Evolutionary conservation across 1,284 basidiomycete species (phyloP).

Genomic region (Ustilago bromivora): DNA sequence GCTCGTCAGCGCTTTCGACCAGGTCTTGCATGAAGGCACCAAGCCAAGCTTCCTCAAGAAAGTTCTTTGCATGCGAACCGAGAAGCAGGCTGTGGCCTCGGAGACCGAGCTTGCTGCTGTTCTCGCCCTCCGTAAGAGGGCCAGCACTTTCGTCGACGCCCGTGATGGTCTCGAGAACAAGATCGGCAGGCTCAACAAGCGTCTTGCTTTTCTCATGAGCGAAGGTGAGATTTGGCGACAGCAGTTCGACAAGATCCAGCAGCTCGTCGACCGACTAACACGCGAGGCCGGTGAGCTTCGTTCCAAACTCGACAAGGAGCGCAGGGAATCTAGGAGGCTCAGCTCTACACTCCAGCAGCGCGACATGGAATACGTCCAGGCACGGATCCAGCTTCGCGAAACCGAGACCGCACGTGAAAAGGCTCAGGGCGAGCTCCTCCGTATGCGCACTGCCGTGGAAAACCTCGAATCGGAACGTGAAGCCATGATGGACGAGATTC

Average conservation of each 20-base stretch:
- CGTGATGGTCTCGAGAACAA: conserved; percentile 78
- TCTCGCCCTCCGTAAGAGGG: conserved; percentile 75
- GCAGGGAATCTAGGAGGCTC: conserved; percentile 83
- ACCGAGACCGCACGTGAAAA: conserved; percentile 64
- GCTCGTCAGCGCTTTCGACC: conserved; percentile 88
- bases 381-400: conserved; percentile 59
- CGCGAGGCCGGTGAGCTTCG: conserved; percentile 82
- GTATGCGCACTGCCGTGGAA: conserved; percentile 63
- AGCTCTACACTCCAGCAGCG: conserved; percentile 71
- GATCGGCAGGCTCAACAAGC: conserved; percentile 74
- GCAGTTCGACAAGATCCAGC: conserved; percentile 89
- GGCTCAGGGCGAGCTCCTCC: conserved; percentile 54
- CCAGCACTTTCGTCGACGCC: conserved; percentile 90
- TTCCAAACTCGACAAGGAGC: conserved; percentile 86
- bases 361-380: conserved; percentile 60
- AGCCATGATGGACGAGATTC: conserved; percentile 67
- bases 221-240: conserved; percentile 88
- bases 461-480: conserved; percentile 59
- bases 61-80: conserved; percentile 50
- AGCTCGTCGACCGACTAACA: conserved; percentile 85
- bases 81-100: conserved; percentile 48
- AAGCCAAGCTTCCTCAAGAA: conserved; percentile 58
- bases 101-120: conserved; percentile 61
- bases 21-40: conserved; percentile 72
- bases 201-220: conserved; percentile 90